Conservation (phyloP, 2,329 filamentous ascomycete genomes). For the Colletotrichum sp. region DNA sequence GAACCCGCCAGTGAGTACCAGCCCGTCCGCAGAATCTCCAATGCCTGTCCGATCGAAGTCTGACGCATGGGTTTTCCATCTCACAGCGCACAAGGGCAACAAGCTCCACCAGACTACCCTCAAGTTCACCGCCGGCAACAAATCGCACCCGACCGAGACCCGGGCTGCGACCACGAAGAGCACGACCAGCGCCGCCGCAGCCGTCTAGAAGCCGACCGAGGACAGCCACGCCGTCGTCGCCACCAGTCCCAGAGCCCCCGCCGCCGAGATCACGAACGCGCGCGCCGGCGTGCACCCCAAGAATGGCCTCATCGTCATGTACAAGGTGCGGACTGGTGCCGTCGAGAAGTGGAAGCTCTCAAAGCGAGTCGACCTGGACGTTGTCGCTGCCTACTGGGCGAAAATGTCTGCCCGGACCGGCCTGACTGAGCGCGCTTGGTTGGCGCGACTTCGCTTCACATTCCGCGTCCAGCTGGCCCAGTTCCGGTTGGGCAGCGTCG, state of each 20-base stretch:
- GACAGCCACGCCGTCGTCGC: neutral
- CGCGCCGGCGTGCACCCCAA: neutral
- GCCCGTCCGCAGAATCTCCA: neutral
- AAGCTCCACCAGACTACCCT: neutral
- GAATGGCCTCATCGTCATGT: neutral
- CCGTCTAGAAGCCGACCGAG: neutral
- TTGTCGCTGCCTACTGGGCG: neutral
- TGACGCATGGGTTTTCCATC: neutral
- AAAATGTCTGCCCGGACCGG: neutral
- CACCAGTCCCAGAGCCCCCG: neutral
- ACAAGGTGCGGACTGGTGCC: neutral
- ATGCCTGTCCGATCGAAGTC: neutral
- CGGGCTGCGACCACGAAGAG: neutral
- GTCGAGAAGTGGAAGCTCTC: neutral
- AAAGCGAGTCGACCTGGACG: neutral
- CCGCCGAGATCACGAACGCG: neutral
- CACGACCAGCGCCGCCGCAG: neutral
- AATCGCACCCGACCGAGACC: neutral
- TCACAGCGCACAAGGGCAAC: neutral
- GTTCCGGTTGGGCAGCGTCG: neutral
- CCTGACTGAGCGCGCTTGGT: neutral
- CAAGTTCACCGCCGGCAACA: neutral
- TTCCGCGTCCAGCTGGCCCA: neutral
- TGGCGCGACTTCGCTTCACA: neutral
- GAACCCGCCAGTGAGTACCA: neutral